Evolutionary conservation across 306 rosid genomes (phyloP).

Genomic region (Cajanus cajan): DNA sequence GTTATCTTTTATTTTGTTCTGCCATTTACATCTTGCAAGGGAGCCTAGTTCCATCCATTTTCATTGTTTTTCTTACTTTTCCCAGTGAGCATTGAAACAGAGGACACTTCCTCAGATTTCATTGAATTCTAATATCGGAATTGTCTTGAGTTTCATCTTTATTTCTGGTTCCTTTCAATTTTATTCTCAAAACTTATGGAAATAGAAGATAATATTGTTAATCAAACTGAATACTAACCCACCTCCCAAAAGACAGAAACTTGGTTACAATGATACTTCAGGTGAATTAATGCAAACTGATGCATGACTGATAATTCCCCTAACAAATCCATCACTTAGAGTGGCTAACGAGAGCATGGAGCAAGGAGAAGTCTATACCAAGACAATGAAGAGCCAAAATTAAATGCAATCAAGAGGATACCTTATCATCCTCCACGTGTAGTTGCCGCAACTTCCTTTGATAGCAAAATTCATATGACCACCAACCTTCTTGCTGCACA

Average conservation of each 20-base stretch:
- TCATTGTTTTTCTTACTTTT: too few species aligned
- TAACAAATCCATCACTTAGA: not conserved
- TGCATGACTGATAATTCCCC: not conserved
- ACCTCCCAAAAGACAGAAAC: not conserved
- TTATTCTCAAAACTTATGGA: not conserved
- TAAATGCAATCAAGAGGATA: constrained; percentile 33
- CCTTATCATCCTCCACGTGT: constrained; percentile 89
- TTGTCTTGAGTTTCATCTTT: too few species aligned
- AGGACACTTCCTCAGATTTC: too few species aligned
- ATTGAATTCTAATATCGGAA: too few species aligned
- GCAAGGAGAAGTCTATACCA: not conserved
- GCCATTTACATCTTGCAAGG: too few species aligned
- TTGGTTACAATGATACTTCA: not conserved
- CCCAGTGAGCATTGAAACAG: too few species aligned
- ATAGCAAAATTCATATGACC: constrained; percentile 97
- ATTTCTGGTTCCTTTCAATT: not conserved
- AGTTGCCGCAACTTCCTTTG: constrained; percentile 71
- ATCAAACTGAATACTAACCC: constrained; percentile 2
- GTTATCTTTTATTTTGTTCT: too few species aligned
- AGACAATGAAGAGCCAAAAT: constrained; percentile 7
- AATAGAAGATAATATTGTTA: not conserved
- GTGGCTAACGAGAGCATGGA: constrained; percentile 8
- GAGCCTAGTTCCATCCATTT: too few species aligned
- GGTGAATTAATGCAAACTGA: constrained; percentile 15
- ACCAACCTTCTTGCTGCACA: constrained; percentile 99